Evolutionary conservation across 2,329 filamentous ascomycete species (phyloP), one percentile per base, ranked within the genome.

Genomic region (Daldinia sp.): DNA sequence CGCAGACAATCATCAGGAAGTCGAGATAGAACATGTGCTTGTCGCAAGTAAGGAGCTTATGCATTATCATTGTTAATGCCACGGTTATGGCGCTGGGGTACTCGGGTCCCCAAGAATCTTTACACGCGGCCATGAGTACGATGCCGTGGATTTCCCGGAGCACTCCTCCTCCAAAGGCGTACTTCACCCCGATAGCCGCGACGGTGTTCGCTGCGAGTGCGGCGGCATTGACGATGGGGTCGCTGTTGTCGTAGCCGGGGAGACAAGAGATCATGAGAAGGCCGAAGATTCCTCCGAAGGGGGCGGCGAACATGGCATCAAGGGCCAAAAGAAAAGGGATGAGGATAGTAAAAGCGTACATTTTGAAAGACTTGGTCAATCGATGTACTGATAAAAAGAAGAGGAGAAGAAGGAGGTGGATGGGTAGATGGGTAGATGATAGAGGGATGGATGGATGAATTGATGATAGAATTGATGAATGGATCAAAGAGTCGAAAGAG

Each of bases 271-370:
- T 42, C 63, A 69, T 66, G 4, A 67, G 2, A 6, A 30, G 2
- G 20, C 67, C 64, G 28, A 58, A 2, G 13, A 26, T 7, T 39
- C 55, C 63, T 20, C 63, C 67, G 10, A 59, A n/a, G 12, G 56
- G 56, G 7, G 23, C 10, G 28, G 60, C 30, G 26, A 18, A 13
- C 39, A 64, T 51, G 23, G 63, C 60, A 23, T 69, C 67, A 9
- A 69, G 6, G 18, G 60, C 67, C 6, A 67, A 56, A 37, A 64
- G 37, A 3, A 61, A 23, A 5, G 67, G 63, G 2, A 67, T 12
- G 33, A 69, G 60, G 15, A 67, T 15, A 2, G 44, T 61, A 10
- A 61, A 28, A 15, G 63, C 60, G 12, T 48, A 64, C 67, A 69
- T 69, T 30, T 54, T 67, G 42, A 42, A 37, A 35, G 41, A 48